phyloP scores from a whole-genome alignment of 2,329 filamentous ascomycete species.

The Clarireedia monteithiana region DNA sequence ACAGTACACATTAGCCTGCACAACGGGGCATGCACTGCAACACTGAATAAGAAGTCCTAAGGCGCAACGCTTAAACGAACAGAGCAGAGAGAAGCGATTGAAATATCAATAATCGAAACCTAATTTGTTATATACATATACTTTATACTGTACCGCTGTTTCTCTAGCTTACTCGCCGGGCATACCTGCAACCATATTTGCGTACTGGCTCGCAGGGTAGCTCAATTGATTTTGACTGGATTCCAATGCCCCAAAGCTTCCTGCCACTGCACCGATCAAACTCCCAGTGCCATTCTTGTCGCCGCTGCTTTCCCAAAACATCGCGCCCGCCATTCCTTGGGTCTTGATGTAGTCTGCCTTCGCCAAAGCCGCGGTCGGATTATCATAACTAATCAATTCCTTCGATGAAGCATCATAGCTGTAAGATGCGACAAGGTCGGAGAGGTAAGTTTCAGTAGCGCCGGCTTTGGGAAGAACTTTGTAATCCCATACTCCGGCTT shows the following conservation, averaged over 20 bases:
- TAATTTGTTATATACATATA: too few species aligned
- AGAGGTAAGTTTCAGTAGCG: constrained; percentile 50
- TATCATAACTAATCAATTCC: constrained; percentile 68
- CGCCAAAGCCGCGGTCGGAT: constrained; percentile 45
- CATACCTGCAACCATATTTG: constrained; percentile 41
- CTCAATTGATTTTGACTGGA: constrained; percentile 40
- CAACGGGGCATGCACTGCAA: too few species aligned
- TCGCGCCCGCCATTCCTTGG: constrained; percentile 61
- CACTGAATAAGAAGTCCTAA: too few species aligned
- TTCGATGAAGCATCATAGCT: constrained; percentile 54
- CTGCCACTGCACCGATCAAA: constrained; percentile 45
- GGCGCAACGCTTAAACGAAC: too few species aligned
- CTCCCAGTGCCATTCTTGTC: constrained; percentile 54
- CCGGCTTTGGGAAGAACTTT: constrained; percentile 62
- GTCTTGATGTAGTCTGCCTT: constrained; percentile 61
- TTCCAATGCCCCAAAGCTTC: constrained; percentile 37
- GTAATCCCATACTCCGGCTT: constrained; percentile 72
- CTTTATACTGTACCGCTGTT: too few species aligned
- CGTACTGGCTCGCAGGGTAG: constrained; percentile 47
- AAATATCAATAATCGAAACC: too few species aligned
- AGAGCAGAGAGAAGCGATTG: too few species aligned
- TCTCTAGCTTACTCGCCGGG: constrained; percentile 3
- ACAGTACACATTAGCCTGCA: too few species aligned
- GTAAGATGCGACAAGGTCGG: constrained; percentile 55
- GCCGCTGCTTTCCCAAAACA: constrained; percentile 79